Evolutionary conservation across 805 yeast species (phyloP), one percentile per base, ranked within the genome.

Genomic region (Soucietia sequanensis): DNA sequence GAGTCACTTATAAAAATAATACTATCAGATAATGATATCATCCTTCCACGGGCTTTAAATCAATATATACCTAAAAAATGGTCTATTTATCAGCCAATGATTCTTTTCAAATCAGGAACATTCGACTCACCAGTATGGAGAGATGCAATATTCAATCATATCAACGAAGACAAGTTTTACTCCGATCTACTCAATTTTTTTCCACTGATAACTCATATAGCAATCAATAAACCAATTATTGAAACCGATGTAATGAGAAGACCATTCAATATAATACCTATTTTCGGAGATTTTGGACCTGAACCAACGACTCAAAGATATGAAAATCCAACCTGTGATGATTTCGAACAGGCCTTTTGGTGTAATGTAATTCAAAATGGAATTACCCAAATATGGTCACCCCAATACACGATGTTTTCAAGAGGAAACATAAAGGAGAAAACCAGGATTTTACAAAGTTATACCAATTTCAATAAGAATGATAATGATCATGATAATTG

Each of bases 371-470:
- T 67, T 2, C 96, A 87, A 48, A 85, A 88, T 54, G 89, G 88
- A 2, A 77, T 87, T 3, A 64, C 54, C 42, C 96, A 87, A 50
- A 70, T 74, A 7, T 87, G 96, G 96, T 86, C 91, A 5, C 96
- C 96, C 2, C 54, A 71, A 35, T 81, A 78, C 50, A 85, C 95
- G 2, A 87, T 87, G 96, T 88, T 88, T 53, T 81, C 90, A 31
- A 59, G 96, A 13, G 96, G 96, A 1, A 87, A 87, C 53, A 76
- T 88, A 47, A 83, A 83, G 43, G 96, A 87, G 50, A 87, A 87
- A 54, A 71, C 77, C 10, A 58, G 96, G 14, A 69, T 87, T 0
- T 51, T 85, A 26, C 12, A 9, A 8, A 7, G 8, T 8, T 9
- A 12, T 12, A 10, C 23, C 23, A 7, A 7, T 7, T 25, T 9